These are phyloP conservation scores for Rhizopogon vinicolor DNA, from an alignment of 768 basidiomycete genomes.

Conservation along the genomic window DNA sequence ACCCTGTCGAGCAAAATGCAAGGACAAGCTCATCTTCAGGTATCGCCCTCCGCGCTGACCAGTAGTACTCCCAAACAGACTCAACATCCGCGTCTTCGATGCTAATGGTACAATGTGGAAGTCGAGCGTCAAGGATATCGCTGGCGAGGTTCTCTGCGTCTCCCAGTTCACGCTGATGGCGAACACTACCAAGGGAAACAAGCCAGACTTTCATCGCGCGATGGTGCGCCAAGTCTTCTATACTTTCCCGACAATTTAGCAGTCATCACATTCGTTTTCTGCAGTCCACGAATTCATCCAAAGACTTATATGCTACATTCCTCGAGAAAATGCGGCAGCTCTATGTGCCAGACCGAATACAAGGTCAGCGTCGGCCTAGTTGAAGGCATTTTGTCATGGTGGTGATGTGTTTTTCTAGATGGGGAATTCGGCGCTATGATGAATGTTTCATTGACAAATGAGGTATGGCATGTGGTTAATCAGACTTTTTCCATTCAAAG, in stretches of 20 bases:
- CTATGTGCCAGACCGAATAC: constrained; percentile 73
- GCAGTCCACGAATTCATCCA: constrained; percentile 65
- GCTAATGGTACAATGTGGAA: constrained; percentile 76
- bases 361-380: constrained; percentile 46
- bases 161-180: constrained; percentile 93
- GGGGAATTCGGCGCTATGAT: constrained; percentile 98
- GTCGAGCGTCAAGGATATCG: constrained; percentile 78
- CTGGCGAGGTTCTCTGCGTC: constrained; percentile 89
- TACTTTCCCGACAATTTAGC: neutral
- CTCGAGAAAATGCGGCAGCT: constrained; percentile 58
- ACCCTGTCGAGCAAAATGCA: constrained; percentile 82
- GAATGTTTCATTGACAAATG: constrained; percentile 83
- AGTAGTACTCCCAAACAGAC: constrained; percentile 32
- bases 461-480: constrained; percentile 43
- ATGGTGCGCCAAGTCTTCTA: constrained; percentile 55
- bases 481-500: neutral
- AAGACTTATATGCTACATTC: constrained; percentile 67
- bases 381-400: neutral
- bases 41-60: constrained; percentile 5
- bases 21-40: constrained; percentile 13
- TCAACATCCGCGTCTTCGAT: constrained; percentile 73
- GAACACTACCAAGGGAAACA: constrained; percentile 81
- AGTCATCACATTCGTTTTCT: neutral
- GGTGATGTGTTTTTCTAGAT: constrained; percentile 40
- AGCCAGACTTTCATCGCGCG: constrained; percentile 89